These are phyloP conservation scores for Thyridium curvatum DNA, from an alignment of 2,329 filamentous ascomycete genomes.

Conservation along the genomic window DNA sequence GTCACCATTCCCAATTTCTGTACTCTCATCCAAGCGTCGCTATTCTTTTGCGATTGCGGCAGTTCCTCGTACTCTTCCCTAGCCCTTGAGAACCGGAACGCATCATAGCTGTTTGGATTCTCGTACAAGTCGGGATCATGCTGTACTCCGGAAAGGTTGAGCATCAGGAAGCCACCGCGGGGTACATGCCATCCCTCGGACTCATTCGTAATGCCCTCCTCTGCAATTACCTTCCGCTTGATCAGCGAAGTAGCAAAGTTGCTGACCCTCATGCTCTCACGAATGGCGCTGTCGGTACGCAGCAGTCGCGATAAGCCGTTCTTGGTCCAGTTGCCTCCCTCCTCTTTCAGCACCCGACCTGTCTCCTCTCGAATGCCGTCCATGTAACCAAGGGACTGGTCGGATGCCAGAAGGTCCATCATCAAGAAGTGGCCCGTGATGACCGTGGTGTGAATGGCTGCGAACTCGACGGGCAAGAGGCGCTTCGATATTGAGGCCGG, in stretches of 20 bases:
- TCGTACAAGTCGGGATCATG: slow-evolving; percentile 38
- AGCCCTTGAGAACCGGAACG: slow-evolving; percentile 39
- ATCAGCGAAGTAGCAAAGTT: slow-evolving; percentile 39
- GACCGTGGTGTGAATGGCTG: slow-evolving; percentile 52
- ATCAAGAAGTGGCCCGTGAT: slow-evolving; percentile 41
- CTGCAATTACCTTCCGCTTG: slow-evolving; percentile 36
- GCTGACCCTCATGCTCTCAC: slow-evolving; percentile 44
- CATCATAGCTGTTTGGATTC: slow-evolving; percentile 35
- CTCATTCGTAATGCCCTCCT: slow-evolving; percentile 26
- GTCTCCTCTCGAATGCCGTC: slow-evolving; percentile 38
- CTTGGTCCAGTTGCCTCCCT: slow-evolving; percentile 39
- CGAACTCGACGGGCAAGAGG: slow-evolving; percentile 50
- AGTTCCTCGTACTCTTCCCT: slow-evolving; percentile 29
- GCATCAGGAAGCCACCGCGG: slow-evolving; percentile 32
- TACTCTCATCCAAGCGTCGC: slow-evolving; percentile 21
- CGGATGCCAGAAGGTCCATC: slow-evolving; percentile 37
- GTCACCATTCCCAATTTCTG: slow-evolving; percentile 45
- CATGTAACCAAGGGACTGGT: slow-evolving; percentile 24
- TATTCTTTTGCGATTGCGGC: slow-evolving; percentile 17
- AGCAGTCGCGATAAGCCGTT: slow-evolving; percentile 32
- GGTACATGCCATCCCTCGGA: slow-evolving; percentile 38
- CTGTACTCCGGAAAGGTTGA: slow-evolving; percentile 37
- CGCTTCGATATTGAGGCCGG: slow-evolving; percentile 41
- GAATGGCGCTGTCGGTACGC: slow-evolving; percentile 43
- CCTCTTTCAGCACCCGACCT: slow-evolving; percentile 20